Evolutionary conservation across 2,329 filamentous ascomycete species (phyloP).

Genomic region (Tolypocladium ophioglossoides): DNA sequence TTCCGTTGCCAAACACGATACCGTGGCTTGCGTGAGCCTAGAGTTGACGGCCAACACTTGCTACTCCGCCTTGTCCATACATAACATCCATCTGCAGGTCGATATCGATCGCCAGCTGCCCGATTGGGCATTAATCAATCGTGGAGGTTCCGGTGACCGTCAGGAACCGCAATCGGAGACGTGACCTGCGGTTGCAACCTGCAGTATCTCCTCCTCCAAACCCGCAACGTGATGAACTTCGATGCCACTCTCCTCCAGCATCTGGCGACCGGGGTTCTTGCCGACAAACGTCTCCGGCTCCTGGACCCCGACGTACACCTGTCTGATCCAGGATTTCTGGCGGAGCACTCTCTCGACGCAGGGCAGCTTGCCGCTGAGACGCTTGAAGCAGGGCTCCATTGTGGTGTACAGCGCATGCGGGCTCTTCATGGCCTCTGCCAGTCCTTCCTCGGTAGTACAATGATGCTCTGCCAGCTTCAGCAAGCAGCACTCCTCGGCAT

Average conservation of each 20-base stretch:
- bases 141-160: not conserved
- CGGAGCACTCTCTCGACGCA: conserved; percentile 72
- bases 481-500: conserved; percentile 90
- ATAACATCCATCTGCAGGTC: too few relatives aligned
- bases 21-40: too few relatives aligned
- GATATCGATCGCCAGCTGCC: not conserved
- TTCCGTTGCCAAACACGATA: too few relatives aligned
- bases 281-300: conserved; percentile 88
- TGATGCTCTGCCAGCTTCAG: conserved; percentile 53
- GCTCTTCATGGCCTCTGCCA: conserved; percentile 29
- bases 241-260: conserved; percentile 63
- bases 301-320: conserved; percentile 76
- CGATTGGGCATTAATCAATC: not conserved
- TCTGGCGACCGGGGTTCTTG: conserved; percentile 63
- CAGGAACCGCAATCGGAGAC: conserved; percentile 5
- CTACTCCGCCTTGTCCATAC: too few relatives aligned
- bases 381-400: conserved; percentile 73
- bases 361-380: conserved; percentile 62
- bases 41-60: too few relatives aligned
- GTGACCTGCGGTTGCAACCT: conserved; percentile 77
- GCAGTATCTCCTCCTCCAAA: conserved; percentile 69
- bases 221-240: conserved; percentile 62
- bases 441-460: conserved; percentile 39
- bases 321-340: conserved; percentile 51
- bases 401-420: conserved; percentile 67